Evolutionary conservation across 2,329 filamentous ascomycete genomes (phyloP).

Genomic region (Elsinoe ampelina): DNA sequence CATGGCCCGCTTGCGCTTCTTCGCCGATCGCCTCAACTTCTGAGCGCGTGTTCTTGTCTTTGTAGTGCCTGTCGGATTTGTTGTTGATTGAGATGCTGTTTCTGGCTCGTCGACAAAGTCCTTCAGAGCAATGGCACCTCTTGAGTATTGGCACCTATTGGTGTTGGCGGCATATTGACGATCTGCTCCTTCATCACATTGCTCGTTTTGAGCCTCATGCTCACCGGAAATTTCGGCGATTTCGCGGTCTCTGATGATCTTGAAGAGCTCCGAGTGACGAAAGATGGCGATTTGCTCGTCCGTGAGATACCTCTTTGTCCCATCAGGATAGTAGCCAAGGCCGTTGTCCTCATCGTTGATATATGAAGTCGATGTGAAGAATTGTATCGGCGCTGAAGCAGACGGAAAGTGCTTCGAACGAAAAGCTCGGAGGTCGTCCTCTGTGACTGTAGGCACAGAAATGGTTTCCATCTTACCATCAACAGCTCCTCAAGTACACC

Average conservation of each 20-base stretch:
- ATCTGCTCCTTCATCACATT: background rate
- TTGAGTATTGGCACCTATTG: background rate
- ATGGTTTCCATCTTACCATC: background rate
- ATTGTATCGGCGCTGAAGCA: conserved; percentile 22
- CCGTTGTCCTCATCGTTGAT: conserved; percentile 52
- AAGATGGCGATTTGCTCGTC: conserved; percentile 88
- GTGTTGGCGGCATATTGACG: too few relatives aligned
- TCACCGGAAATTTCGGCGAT: conserved; percentile 10
- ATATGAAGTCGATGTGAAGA: conserved; percentile 23
- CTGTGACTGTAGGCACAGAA: conserved; percentile 10
- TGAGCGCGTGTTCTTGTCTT: background rate
- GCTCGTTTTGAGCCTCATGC: background rate
- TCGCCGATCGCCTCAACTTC: conserved; percentile 16
- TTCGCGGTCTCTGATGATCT: conserved; percentile 41
- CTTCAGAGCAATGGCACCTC: background rate
- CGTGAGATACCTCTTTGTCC: conserved; percentile 78
- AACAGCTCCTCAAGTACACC: background rate
- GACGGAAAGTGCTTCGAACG: conserved; percentile 30
- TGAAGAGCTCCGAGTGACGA: conserved; percentile 75
- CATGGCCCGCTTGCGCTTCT: conserved; percentile 13
- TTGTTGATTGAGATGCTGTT: too few relatives aligned
- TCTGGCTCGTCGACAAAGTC: background rate
- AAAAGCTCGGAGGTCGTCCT: conserved; percentile 30
- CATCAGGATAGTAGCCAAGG: conserved; percentile 78
- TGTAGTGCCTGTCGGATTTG: background rate